Base-by-base conservation (phyloP, 192 early-diverging fungal genomes). In the Coemansia sp. region DNA sequence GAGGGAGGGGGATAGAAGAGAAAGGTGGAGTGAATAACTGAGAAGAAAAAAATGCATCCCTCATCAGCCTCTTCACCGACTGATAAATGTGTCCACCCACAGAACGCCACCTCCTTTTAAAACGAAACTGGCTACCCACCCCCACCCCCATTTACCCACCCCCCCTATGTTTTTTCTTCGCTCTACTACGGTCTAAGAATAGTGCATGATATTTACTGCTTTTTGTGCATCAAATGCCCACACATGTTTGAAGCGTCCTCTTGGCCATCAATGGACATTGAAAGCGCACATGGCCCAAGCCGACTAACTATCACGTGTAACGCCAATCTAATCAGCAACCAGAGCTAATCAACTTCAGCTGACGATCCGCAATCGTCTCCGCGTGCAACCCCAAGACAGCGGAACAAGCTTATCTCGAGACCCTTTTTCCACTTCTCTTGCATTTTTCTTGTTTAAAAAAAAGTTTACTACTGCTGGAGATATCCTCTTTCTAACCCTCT, bases 11-110 rank as follows among this genome's bases (percentile, higher is more conserved):
- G 20, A 33, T n/a, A 34, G 33, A 28, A 33, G 26, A 36, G 34
- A 21, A 34, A 58, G 56, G 56, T 18, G 35, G 56, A 58, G 56
- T n/a, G 56, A 58, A 58, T 58, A 58, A 58, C 6, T 33, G 33
- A 61, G 23, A 53, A 55, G 31, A 55, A 55, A 52, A 16, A 26
- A 11, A 9, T 9, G 23, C 23, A n/a, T 28, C 26, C 52, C 25
- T 55, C 52, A 28, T 16, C 48, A 52, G 12, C 21, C 48, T 25
- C 20, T 48, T 48, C 31, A 31, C 14, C 7, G 56, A 58, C 56
- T 58, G 56, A 23, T 58, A 58, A 58, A 58, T 58, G 56, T 33
- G 33, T 12, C 25, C 43, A 18, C 43, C 18, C 43, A 45, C 43
- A 20, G 18, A 45, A 45, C 43, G 43, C 43, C 43, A 45, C 43